Evolutionary conservation across 345 rosid genomes (phyloP).

Genomic region (Balakata baccata): DNA sequence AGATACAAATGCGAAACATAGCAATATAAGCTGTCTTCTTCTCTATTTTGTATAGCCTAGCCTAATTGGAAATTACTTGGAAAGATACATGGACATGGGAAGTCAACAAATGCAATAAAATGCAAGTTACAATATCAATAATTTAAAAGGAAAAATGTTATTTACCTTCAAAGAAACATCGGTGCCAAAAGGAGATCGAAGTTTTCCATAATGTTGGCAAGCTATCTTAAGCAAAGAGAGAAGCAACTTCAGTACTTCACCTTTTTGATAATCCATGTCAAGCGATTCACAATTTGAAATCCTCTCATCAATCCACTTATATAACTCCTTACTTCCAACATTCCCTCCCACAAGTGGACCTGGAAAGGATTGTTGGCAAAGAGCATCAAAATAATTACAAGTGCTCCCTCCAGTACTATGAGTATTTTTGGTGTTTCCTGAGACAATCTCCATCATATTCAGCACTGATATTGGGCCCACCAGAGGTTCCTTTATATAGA

Average conservation of each 20-base stretch:
- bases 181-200: conserved; percentile 84
- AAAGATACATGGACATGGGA: not conserved
- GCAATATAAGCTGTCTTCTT: not conserved
- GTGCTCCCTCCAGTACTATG: conserved; percentile 38
- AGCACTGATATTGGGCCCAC: conserved; percentile 58
- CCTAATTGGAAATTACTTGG: not conserved
- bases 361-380: conserved; percentile 74
- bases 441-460: conserved; percentile 70
- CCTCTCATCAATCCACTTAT: conserved; percentile 95
- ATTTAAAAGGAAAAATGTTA: conserved; percentile 8
- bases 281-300: conserved; percentile 57
- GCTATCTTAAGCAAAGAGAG: conserved; percentile 85
- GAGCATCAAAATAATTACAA: conserved; percentile 60
- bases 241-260: conserved; percentile 62
- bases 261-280: conserved; percentile 52
- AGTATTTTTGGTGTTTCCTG: conserved; percentile 32
- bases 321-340: conserved; percentile 81
- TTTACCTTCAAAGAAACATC: conserved; percentile 64
- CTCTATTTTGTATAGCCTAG: conserved; percentile 2
- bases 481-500: conserved; percentile 46
- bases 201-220: conserved; percentile 93
- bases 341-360: conserved; percentile 96
- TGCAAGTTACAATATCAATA: not conserved
- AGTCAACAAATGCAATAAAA: not conserved
- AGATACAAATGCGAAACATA: not conserved